These are phyloP conservation scores for Aspergillus fischeri DNA, from an alignment of 2,329 filamentous ascomycete genomes.

Conservation along the genomic window DNA sequence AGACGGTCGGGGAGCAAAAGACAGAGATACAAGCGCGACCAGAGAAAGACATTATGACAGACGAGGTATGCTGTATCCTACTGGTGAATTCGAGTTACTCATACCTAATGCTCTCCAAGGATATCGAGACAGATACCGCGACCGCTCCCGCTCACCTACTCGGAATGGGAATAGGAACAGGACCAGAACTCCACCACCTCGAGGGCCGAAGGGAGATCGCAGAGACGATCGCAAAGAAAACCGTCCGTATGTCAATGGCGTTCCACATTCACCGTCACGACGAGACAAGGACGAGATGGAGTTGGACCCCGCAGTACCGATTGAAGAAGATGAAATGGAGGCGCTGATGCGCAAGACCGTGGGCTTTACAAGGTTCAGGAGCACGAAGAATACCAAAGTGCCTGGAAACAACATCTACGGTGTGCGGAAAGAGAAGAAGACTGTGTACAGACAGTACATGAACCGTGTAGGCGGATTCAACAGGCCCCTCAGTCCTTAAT, in stretches of 20 bases:
- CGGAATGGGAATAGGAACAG: slow-evolving; percentile 35
- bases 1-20: slow-evolving; percentile 36
- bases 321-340: slow-evolving; percentile 61
- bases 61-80: slow-evolving; percentile 31
- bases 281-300: slow-evolving; percentile 33
- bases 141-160: slow-evolving; percentile 33
- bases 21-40: slow-evolving; percentile 38
- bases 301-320: slow-evolving; percentile 45
- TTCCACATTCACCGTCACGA: slow-evolving; percentile 15
- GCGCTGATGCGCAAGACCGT: slow-evolving; percentile 77
- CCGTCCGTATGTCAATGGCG: slow-evolving; percentile 22
- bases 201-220: slow-evolving; percentile 30
- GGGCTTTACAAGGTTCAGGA: slow-evolving; percentile 82
- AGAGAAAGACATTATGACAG: slow-evolving; percentile 36
- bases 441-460: slow-evolving; percentile 96
- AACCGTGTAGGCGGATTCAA: slow-evolving; percentile 50
- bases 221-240: slow-evolving; percentile 28
- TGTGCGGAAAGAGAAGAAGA: slow-evolving; percentile 88
- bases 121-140: slow-evolving; percentile 30
- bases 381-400: slow-evolving; percentile 85
- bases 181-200: slow-evolving; percentile 36
- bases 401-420: slow-evolving; percentile 79
- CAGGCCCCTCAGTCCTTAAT: slow-evolving; percentile 45
- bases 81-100: neutral
- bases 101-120: slow-evolving; percentile 15